phyloP scores from a whole-genome alignment of 805 yeast genomes.

The Candida dendrica region DNA sequence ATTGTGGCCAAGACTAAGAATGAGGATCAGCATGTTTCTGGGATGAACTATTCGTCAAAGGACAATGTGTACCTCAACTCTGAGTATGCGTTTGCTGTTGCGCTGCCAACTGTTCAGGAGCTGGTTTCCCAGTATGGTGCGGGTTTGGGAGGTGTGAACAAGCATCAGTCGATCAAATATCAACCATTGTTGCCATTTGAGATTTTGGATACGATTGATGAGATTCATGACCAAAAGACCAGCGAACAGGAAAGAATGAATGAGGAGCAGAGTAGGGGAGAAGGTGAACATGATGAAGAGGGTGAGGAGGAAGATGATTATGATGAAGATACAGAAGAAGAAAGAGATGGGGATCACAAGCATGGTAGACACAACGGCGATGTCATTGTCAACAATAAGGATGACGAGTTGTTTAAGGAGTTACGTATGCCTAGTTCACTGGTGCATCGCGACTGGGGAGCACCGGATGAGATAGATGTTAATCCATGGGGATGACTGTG shows the following conservation, averaged over 20 bases:
- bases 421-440: slow-evolving; percentile 41
- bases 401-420: slow-evolving; percentile 42
- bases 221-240: slow-evolving; percentile 41
- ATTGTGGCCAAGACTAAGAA: slow-evolving; percentile 8
- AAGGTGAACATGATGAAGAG: slow-evolving; percentile 9
- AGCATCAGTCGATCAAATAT: slow-evolving; percentile 43
- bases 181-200: slow-evolving; percentile 71
- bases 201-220: slow-evolving; percentile 66
- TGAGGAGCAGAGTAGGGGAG: slow-evolving; percentile 12
- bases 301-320: slow-evolving; percentile 10
- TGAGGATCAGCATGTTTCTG: slow-evolving; percentile 6
- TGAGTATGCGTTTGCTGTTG: slow-evolving; percentile 45
- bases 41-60: slow-evolving; percentile 13
- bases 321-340: slow-evolving; percentile 3
- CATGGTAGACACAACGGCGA: slow-evolving; percentile 4
- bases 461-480: slow-evolving; percentile 36
- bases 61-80: slow-evolving; percentile 41
- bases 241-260: slow-evolving; percentile 14
- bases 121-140: slow-evolving; percentile 71
- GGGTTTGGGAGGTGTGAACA: slow-evolving; percentile 57
- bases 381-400: slow-evolving; percentile 19
- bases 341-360: slow-evolving; percentile 8
- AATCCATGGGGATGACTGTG: slow-evolving; percentile 52
- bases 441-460: slow-evolving; percentile 49
- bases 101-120: slow-evolving; percentile 69